phyloP scores from a whole-genome alignment of 768 basidiomycete species.

The Leccinum rimulosum region DNA sequence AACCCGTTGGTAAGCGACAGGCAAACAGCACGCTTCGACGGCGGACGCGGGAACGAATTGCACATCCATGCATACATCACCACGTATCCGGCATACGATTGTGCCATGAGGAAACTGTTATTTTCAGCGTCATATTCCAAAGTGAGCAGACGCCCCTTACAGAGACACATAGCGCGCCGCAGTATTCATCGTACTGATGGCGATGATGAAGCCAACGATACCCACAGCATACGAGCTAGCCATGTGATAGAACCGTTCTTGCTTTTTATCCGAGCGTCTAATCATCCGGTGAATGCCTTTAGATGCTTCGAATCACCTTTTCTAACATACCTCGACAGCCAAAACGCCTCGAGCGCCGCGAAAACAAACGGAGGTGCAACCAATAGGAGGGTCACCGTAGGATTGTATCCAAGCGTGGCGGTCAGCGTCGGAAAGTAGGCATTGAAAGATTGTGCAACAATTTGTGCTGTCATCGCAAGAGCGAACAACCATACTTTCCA shows the following conservation, averaged over 20 bases:
- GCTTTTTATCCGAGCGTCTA: conserved; percentile 66
- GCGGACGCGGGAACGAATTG: conserved; percentile 67
- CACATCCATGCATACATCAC: conserved; percentile 55
- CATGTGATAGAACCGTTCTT: conserved; percentile 76
- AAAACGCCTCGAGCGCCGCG: conserved; percentile 54
- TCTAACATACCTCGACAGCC: conserved; percentile 43
- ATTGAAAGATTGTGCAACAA: conserved; percentile 66
- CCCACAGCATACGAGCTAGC: conserved; percentile 50
- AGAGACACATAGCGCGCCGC: conserved; percentile 63
- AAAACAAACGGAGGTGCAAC: conserved; percentile 77
- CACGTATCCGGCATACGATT: conserved; percentile 70
- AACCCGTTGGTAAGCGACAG: conserved; percentile 80
- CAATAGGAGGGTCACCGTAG: conserved; percentile 63
- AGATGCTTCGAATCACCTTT: not conserved
- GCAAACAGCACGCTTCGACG: conserved; percentile 81
- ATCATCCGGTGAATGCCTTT: conserved; percentile 1
- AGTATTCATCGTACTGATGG: conserved; percentile 62
- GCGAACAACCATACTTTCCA: conserved; percentile 84
- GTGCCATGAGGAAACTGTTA: conserved; percentile 70
- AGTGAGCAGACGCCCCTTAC: conserved; percentile 35
- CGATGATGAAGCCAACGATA: conserved; percentile 65
- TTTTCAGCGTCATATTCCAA: conserved; percentile 6
- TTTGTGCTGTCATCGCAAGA: conserved; percentile 37
- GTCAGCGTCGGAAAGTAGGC: conserved; percentile 81
- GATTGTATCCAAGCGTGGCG: conserved; percentile 64